A percentile compares a stretch with the other conserved stretches of the same genome.
Evolutionary conservation across 164 flowering plant genomes (phyloP).

Genomic region (Vitis rupestris): DNA sequence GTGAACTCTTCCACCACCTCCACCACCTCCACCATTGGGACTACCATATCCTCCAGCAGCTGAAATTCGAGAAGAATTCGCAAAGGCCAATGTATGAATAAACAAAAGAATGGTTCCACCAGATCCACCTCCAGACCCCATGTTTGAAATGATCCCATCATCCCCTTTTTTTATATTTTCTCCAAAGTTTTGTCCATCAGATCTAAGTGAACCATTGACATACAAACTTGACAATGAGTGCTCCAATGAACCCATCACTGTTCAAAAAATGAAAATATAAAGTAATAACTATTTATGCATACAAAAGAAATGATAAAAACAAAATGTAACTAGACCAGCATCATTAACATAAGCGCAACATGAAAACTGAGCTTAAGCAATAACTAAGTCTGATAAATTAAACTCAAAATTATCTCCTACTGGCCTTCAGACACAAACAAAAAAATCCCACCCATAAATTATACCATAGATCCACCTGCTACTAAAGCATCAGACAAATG

Average conservation of each 20-base stretch:
- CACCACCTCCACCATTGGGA: constrained; percentile 80
- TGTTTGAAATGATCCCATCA: constrained; percentile 21
- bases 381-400: background rate
- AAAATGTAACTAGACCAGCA: too few relatives aligned
- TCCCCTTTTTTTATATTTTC: constrained; percentile 24
- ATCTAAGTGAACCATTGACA: constrained; percentile 69
- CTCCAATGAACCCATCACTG: constrained; percentile 96
- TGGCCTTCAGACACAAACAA: background rate
- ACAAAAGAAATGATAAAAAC: too few relatives aligned
- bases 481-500: background rate
- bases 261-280: constrained; percentile 8
- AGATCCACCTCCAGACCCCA: constrained; percentile 90
- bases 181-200: constrained; percentile 80
- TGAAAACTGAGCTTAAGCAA: background rate
- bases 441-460: background rate
- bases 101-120: constrained; percentile 94
- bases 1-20: constrained; percentile 94
- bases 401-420: background rate
- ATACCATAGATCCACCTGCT: background rate
- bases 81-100: constrained; percentile 50
- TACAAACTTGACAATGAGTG: constrained; percentile 68
- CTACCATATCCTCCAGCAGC: constrained; percentile 82
- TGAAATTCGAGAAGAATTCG: constrained; percentile 57
- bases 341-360: background rate
- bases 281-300: background rate